Evolutionary conservation across 495 filamentous ascomycete species (phyloP).

Genomic region (Pseudomonodictys pantanalensis): DNA sequence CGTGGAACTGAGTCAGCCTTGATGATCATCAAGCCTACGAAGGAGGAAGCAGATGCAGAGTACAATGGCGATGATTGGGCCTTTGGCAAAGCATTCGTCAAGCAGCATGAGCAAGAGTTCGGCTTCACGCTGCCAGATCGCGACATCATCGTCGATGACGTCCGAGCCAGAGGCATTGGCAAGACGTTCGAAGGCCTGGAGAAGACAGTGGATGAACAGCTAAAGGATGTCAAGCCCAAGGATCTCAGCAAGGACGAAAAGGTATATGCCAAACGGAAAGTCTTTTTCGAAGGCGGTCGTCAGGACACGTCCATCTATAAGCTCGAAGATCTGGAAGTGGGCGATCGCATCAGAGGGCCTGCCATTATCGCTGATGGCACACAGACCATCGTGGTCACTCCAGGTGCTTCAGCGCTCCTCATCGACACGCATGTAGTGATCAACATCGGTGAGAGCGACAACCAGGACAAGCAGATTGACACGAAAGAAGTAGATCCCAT

Average conservation of each 20-base stretch:
- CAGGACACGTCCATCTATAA: slow-evolving; percentile 82
- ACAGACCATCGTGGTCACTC: slow-evolving; percentile 91
- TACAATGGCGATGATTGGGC: slow-evolving; percentile 67
- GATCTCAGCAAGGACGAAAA: slow-evolving; percentile 54
- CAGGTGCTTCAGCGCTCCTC: slow-evolving; percentile 69
- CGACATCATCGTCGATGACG: slow-evolving; percentile 90
- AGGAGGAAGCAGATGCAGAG: slow-evolving; percentile 57
- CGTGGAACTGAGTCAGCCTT: slow-evolving; percentile 83
- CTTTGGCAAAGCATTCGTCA: slow-evolving; percentile 78
- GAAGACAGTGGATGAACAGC: slow-evolving; percentile 75
- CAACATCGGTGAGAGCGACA: slow-evolving; percentile 61
- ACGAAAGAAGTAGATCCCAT: slow-evolving; percentile 72
- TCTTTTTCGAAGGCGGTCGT: slow-evolving; percentile 73
- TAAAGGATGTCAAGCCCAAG: slow-evolving; percentile 60
- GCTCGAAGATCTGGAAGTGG: slow-evolving; percentile 70
- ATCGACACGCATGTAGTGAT: slow-evolving; percentile 71
- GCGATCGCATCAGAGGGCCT: slow-evolving; percentile 77
- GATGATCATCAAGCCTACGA: slow-evolving; percentile 68
- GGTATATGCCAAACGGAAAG: slow-evolving; percentile 53
- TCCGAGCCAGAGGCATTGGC: slow-evolving; percentile 82
- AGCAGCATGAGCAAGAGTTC: slow-evolving; percentile 90
- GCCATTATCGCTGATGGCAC: slow-evolving; percentile 93
- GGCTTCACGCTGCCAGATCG: slow-evolving; percentile 86
- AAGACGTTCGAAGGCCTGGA: slow-evolving; percentile 78
- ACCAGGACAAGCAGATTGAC: slow-evolving; percentile 49